Evolutionary conservation across 306 rosid species (phyloP).

Genomic region (Rubus idaeus): DNA sequence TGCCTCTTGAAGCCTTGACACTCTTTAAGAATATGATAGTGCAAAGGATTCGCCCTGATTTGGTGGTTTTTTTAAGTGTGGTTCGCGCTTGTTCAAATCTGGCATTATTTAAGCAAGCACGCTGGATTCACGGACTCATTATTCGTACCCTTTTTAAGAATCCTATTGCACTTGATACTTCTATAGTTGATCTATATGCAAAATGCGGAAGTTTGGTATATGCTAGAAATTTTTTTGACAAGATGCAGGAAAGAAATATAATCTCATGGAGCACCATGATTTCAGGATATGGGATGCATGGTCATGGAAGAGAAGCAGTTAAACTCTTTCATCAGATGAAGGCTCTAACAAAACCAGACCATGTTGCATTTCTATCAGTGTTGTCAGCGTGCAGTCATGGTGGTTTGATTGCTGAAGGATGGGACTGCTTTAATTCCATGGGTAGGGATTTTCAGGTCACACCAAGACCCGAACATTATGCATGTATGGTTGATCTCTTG

Average conservation of each 20-base stretch:
- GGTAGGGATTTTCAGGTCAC: conserved; percentile 31
- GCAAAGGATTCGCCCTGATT: conserved; percentile 28
- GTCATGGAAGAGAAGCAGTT: conserved; percentile 37
- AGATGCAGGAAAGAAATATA: conserved; percentile 35
- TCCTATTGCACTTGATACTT: conserved; percentile 32
- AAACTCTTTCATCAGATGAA: conserved; percentile 46
- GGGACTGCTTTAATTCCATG: conserved; percentile 45
- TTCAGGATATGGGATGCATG: conserved; percentile 46
- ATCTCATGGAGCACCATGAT: conserved; percentile 51
- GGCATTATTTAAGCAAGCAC: conserved; percentile 39
- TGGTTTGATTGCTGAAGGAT: conserved; percentile 44
- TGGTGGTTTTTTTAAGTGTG: conserved; percentile 36
- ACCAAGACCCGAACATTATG: conserved; percentile 44
- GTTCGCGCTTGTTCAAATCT: conserved; percentile 39
- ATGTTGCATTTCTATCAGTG: conserved; percentile 30
- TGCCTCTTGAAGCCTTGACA: conserved; percentile 38
- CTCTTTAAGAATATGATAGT: conserved; percentile 33
- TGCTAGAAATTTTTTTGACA: conserved; percentile 40
- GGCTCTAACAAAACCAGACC: conserved; percentile 33
- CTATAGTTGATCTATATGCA: conserved; percentile 40
- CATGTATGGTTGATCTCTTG: conserved; percentile 48
- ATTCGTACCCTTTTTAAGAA: conserved; percentile 18
- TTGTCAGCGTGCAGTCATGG: conserved; percentile 50
- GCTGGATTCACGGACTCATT: conserved; percentile 33
- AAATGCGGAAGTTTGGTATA: conserved; percentile 42